Base-by-base conservation (phyloP, 768 basidiomycete genomes). In the Leucogyrophana mollusca region DNA sequence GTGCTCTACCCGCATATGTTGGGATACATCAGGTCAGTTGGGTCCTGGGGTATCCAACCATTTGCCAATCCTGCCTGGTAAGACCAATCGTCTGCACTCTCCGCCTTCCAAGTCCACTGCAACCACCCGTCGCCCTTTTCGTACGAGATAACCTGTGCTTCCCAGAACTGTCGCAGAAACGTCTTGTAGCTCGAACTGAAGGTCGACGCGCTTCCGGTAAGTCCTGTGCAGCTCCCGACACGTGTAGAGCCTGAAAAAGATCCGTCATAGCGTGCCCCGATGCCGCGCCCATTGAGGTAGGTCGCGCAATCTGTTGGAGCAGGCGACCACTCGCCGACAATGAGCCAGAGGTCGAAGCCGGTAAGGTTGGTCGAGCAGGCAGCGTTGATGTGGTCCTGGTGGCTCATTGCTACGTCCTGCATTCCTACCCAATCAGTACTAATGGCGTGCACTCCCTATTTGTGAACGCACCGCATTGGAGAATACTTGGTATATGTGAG, bases 261-360 rank as follows among this genome's bases (percentile, higher is more conserved):
- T 22, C 88, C 88, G 47, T 77, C 83, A 53, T 78, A 84, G 34
- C 85, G 71, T 4, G 85, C 73, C 3, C 87, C 85, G 33, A 72
- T 53, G 2, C 88, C 90, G 35, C 90, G 81, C 3, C 93, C 93
- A 54, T 94, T 94, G 38, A 96, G 72, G 35, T 66, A 69, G 32
- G 11, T 56, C 37, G 66, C 66, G 52, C 89, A 90, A 56, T 90
- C 90, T 6, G 79, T 91, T 43, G 76, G 67, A 2, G 86, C 87
- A 3, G 88, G 78, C 1, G 87, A 82, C 84, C 89, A 96, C 69
- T 96, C 93, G 34, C 93, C 92, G 18, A 93, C 90, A 36, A 93
- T 73, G 13, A 80, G 74, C 92, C 90, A 92, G 21, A 94, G 75
- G 32, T 79, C 73, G 53, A 81, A 83, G 16, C 59, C 54, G 0